These are phyloP conservation scores for Neurospora africana DNA, from an alignment of 495 filamentous ascomycete species.

Conservation along the genomic window DNA sequence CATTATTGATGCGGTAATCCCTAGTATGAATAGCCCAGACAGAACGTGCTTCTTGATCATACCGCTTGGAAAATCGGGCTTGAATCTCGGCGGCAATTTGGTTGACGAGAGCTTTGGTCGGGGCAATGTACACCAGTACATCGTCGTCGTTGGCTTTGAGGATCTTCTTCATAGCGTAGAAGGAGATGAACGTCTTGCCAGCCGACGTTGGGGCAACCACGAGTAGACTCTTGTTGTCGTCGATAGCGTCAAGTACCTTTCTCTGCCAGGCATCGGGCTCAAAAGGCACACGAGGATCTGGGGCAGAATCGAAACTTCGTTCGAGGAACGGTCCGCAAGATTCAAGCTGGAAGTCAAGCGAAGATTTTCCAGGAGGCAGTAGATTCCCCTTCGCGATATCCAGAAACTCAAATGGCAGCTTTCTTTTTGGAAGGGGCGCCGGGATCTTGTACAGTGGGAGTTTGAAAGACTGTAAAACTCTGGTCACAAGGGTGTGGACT, in stretches of 20 bases:
- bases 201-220: conserved; percentile 71
- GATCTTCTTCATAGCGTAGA: conserved; percentile 73
- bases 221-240: conserved; percentile 55
- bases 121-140: conserved; percentile 67
- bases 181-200: conserved; percentile 48
- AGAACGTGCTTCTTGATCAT: conserved; percentile 44
- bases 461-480: neutral
- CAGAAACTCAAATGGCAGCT: conserved; percentile 6
- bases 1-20: conserved; percentile 61
- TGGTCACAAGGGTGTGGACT: conserved; percentile 1
- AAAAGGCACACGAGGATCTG: conserved; percentile 57
- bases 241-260: conserved; percentile 61
- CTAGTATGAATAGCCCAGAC: conserved; percentile 74
- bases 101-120: conserved; percentile 75
- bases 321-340: conserved; percentile 67
- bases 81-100: conserved; percentile 69
- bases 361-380: neutral
- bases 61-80: conserved; percentile 52
- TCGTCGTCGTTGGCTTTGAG: conserved; percentile 54
- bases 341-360: conserved; percentile 50
- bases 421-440: neutral
- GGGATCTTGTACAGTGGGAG: neutral
- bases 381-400: neutral
- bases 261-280: conserved; percentile 69
- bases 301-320: conserved; percentile 53